A percentile compares a stretch with the other conserved stretches of the same genome.
phyloP scores from a whole-genome alignment of 768 basidiomycete species.

The Coprinopsis sp. region DNA sequence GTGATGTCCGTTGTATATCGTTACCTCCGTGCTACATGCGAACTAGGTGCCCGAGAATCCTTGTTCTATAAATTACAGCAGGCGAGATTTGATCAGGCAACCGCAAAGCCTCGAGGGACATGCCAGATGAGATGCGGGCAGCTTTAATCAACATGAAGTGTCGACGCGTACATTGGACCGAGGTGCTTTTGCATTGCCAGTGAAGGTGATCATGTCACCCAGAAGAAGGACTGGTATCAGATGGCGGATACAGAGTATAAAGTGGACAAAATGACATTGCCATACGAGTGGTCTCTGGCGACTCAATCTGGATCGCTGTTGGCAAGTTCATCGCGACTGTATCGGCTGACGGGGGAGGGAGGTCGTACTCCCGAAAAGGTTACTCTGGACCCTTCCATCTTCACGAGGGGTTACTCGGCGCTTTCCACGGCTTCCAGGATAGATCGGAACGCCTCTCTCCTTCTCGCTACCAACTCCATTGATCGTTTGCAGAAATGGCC shows the following conservation, averaged over 20 bases:
- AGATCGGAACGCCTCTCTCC: neutral
- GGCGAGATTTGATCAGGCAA: slow-evolving; percentile 1
- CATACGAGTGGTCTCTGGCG: no score
- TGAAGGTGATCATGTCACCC: neutral
- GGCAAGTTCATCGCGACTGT: slow-evolving; percentile 1
- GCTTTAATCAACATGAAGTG: neutral
- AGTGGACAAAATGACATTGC: no score
- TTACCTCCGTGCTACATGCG: neutral
- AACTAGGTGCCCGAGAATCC: neutral
- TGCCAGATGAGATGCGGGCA: no score
- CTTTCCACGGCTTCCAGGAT: neutral
- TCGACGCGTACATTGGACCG: neutral
- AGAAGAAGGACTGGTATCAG: neutral
- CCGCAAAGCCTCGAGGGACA: no score
- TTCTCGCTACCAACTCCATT: neutral
- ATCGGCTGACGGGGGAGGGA: slow-evolving; percentile 1
- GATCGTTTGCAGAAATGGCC: neutral
- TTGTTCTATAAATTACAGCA: no score
- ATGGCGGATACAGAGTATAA: neutral
- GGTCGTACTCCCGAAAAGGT: slow-evolving; percentile 1
- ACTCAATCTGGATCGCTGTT: neutral
- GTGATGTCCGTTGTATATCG: neutral
- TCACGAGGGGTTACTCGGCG: slow-evolving; percentile 2
- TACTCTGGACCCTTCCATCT: slow-evolving; percentile 1
- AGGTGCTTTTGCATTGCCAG: neutral